phyloP scores from a whole-genome alignment of 164 flowering plant genomes.

The Vitis riparia region DNA sequence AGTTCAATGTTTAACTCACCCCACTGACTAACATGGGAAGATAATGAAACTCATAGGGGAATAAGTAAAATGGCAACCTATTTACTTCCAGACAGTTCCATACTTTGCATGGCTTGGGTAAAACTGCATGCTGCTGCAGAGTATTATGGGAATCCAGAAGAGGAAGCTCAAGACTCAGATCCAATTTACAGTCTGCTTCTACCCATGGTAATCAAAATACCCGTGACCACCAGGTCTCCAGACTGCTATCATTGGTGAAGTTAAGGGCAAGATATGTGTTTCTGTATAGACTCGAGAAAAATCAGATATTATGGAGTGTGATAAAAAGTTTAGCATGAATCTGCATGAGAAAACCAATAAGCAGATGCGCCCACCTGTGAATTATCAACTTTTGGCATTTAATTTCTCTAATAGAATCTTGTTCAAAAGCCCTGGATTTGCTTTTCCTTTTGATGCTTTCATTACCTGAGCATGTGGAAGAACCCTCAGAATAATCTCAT shows the following conservation, averaged over 20 bases:
- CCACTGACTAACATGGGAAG: no score
- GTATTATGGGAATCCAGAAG: not conserved
- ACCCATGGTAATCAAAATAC: not conserved
- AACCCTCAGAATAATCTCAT: not conserved
- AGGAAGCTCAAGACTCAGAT: not conserved
- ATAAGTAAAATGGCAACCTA: no score
- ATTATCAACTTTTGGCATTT: slow-evolving; percentile 53
- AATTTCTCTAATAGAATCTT: slow-evolving; percentile 78
- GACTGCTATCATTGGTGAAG: no score
- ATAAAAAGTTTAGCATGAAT: not conserved
- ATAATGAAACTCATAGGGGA: no score
- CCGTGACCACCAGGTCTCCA: not conserved
- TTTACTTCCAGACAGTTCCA: no score
- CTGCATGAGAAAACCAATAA: not conserved
- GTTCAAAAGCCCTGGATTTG: slow-evolving; percentile 83
- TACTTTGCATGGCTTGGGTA: no score
- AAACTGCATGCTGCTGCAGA: not conserved
- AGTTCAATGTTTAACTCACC: no score
- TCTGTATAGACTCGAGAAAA: not conserved
- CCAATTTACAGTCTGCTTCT: not conserved
- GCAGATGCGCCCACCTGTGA: slow-evolving; percentile 10
- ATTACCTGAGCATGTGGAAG: slow-evolving; percentile 52
- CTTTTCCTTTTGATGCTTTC: slow-evolving; percentile 94
- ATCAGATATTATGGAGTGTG: not conserved
- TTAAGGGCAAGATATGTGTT: not conserved